Evolutionary conservation across 2,329 filamentous ascomycete species (phyloP).

Genomic region (Colletotrichum sp.): DNA sequence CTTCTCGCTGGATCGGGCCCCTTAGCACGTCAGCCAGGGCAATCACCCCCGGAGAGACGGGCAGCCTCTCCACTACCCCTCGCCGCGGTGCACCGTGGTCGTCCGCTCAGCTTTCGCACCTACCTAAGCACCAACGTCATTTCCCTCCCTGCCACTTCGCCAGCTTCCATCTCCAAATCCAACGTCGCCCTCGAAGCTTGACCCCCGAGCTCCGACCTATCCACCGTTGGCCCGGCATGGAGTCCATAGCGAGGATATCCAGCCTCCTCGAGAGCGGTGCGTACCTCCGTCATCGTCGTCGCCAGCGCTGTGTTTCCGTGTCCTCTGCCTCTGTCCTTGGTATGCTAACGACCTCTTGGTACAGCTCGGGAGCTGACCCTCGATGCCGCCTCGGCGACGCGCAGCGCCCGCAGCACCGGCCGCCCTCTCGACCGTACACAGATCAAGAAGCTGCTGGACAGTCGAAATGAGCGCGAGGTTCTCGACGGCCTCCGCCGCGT

Average conservation of each 20-base stretch:
- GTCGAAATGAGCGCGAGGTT: constrained; percentile 89
- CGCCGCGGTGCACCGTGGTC: not conserved
- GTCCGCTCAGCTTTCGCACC: not conserved
- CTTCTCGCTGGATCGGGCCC: not conserved
- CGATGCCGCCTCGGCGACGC: constrained; percentile 91
- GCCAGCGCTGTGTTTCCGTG: not conserved
- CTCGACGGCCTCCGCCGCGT: constrained; percentile 90
- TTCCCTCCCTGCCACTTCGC: constrained; percentile 7
- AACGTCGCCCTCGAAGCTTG: not conserved
- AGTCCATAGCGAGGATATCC: constrained; percentile 94
- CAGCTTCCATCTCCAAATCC: not conserved
- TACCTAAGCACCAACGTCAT: constrained; percentile 24
- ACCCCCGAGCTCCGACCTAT: not conserved
- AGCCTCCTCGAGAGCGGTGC: constrained; percentile 92
- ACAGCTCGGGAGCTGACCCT: constrained; percentile 94
- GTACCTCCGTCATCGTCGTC: constrained; percentile 25
- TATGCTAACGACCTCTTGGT: constrained; percentile 19
- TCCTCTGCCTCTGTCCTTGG: not conserved
- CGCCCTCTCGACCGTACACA: constrained; percentile 77
- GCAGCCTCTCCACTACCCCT: not conserved
- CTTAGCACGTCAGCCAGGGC: not conserved
- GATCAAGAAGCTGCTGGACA: constrained; percentile 94
- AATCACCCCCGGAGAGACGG: not conserved
- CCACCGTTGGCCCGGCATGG: constrained; percentile 62
- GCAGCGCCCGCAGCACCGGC: constrained; percentile 65